Evolutionary conservation across 2,329 filamentous ascomycete genomes (phyloP).

Genomic region (Zasmidium citrigriseum): DNA sequence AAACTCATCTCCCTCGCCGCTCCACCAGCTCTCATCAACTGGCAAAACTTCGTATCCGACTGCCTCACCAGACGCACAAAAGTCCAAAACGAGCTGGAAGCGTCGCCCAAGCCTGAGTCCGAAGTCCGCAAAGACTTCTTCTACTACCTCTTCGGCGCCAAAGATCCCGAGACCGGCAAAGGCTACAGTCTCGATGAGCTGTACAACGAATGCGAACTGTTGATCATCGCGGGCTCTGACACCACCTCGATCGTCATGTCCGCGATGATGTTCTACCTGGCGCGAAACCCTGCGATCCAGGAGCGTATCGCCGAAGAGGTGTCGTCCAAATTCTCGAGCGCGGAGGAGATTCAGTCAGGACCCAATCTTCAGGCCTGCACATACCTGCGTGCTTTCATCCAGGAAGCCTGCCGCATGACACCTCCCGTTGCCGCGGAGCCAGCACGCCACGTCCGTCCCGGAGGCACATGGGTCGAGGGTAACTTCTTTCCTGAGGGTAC

Average conservation of each 20-base stretch:
- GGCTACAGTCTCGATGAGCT: slow-evolving; percentile 22
- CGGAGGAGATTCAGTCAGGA: slow-evolving; percentile 29
- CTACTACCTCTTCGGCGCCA: slow-evolving; percentile 26
- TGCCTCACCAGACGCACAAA: slow-evolving; percentile 47
- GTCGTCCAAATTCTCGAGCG: slow-evolving; percentile 33
- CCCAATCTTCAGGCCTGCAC: slow-evolving; percentile 33
- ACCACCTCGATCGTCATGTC: slow-evolving; percentile 32
- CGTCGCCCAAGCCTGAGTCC: background rate
- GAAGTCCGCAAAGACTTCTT: slow-evolving; percentile 17
- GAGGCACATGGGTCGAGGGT: slow-evolving; percentile 34
- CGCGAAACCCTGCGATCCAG: slow-evolving; percentile 30
- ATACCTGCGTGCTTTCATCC: slow-evolving; percentile 47
- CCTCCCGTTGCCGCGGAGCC: slow-evolving; percentile 41
- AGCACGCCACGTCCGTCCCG: slow-evolving; percentile 30
- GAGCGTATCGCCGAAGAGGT: slow-evolving; percentile 32
- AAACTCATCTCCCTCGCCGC: slow-evolving; percentile 45
- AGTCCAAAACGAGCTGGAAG: slow-evolving; percentile 13
- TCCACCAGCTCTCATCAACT: slow-evolving; percentile 39
- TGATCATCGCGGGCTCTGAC: slow-evolving; percentile 28
- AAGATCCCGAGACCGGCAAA: slow-evolving; percentile 24
- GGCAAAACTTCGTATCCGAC: slow-evolving; percentile 44
- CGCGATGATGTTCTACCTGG: slow-evolving; percentile 37
- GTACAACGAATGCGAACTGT: slow-evolving; percentile 21
- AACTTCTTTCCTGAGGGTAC: slow-evolving; percentile 28
- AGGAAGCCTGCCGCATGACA: slow-evolving; percentile 47